Evolutionary conservation across 2,329 filamentous ascomycete species (phyloP).

Genomic region (Septoria linicola): DNA sequence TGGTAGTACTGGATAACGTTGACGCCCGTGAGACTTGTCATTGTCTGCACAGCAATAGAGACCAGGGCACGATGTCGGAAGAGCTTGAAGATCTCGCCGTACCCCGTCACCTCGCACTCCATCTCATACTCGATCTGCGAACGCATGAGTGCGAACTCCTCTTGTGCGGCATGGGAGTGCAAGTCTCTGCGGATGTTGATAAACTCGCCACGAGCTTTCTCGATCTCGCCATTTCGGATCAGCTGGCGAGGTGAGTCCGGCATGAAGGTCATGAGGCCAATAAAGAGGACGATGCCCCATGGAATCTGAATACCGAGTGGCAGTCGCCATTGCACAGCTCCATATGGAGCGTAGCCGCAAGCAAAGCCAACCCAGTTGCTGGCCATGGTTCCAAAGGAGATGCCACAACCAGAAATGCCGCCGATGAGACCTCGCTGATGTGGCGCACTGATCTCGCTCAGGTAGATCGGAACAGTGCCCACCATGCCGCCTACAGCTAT

Average conservation of each 20-base stretch:
- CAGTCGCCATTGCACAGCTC: constrained; percentile 55
- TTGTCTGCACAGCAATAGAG: constrained; percentile 57
- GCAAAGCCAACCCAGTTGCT: constrained; percentile 60
- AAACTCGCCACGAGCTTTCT: constrained; percentile 52
- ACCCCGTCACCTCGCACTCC: constrained; percentile 55
- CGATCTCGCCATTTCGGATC: constrained; percentile 51
- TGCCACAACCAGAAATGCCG: constrained; percentile 51
- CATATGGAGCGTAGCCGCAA: constrained; percentile 55
- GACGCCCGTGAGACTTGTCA: constrained; percentile 58
- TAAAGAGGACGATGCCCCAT: constrained; percentile 56
- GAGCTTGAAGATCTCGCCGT: constrained; percentile 53
- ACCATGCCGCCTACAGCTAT: constrained; percentile 35
- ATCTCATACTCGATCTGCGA: constrained; percentile 54
- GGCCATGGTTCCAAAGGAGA: constrained; percentile 56
- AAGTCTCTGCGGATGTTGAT: constrained; percentile 50
- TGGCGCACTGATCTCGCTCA: constrained; percentile 53
- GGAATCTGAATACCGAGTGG: constrained; percentile 57
- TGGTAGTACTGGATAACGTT: constrained; percentile 54
- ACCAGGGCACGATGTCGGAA: constrained; percentile 55
- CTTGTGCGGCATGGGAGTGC: constrained; percentile 44
- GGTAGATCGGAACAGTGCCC: constrained; percentile 56
- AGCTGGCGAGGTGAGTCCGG: constrained; percentile 56
- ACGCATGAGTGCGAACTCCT: constrained; percentile 57
- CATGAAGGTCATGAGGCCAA: constrained; percentile 57
- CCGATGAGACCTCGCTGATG: constrained; percentile 53